Percentiles rank a stretch among this genome's conserved stretches.
These are phyloP conservation scores for Xylaria sp. DNA, from an alignment of 495 filamentous ascomycete genomes.

Conservation along the genomic window DNA sequence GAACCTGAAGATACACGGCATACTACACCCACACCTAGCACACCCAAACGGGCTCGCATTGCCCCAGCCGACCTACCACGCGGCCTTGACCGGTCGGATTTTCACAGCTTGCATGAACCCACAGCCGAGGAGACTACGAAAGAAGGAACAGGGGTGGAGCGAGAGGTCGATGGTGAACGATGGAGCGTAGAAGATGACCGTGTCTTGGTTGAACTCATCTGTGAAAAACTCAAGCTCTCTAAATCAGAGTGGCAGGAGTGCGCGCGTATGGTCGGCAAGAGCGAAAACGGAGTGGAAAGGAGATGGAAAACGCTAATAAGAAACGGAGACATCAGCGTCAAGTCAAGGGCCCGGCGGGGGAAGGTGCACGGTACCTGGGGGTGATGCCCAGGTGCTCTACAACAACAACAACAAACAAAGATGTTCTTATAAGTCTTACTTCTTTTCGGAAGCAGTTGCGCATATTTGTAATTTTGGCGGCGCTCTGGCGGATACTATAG, in stretches of 20 bases:
- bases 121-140: constrained; percentile 45
- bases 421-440: neutral
- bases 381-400: constrained; percentile 42
- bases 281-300: constrained; percentile 68
- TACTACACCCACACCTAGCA: constrained; percentile 57
- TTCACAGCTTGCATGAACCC: constrained; percentile 60
- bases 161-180: constrained; percentile 51
- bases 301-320: constrained; percentile 73
- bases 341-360: constrained; percentile 52
- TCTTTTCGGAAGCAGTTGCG: neutral
- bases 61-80: constrained; percentile 72
- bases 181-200: constrained; percentile 76
- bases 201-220: constrained; percentile 72
- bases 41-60: constrained; percentile 71
- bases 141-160: constrained; percentile 48
- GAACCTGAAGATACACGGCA: constrained; percentile 31
- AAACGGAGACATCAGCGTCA: constrained; percentile 66
- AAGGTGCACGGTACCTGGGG: constrained; percentile 60
- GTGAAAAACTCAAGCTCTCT: constrained; percentile 75
- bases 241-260: constrained; percentile 83
- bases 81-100: constrained; percentile 69
- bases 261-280: constrained; percentile 70
- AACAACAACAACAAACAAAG: neutral
- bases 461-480: neutral
- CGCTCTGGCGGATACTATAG: constrained; percentile 7